Conservation (phyloP, 345 rosid genomes). For the Gynandropsis gynandra region DNA sequence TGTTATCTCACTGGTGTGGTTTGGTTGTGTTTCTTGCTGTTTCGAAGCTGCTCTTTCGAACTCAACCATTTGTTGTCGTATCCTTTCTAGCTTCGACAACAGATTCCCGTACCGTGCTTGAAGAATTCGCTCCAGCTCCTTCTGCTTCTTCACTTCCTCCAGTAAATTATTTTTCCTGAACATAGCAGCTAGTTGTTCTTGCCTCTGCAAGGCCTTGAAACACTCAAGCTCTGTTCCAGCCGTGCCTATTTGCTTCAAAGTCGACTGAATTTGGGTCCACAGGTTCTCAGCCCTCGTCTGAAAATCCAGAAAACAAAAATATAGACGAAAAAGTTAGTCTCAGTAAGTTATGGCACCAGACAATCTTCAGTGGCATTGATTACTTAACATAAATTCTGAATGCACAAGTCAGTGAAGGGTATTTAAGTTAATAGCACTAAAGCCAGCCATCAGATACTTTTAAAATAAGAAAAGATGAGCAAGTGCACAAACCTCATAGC, state of each 20-base stretch:
- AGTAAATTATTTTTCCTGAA: slow-evolving; percentile 68
- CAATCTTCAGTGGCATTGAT: too few species aligned
- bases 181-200: slow-evolving; percentile 82
- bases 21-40: slow-evolving; percentile 41
- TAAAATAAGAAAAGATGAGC: neutral
- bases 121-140: slow-evolving; percentile 67
- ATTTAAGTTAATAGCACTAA: neutral
- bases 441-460: slow-evolving; percentile 6
- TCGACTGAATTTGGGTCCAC: slow-evolving; percentile 69
- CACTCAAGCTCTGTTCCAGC: slow-evolving; percentile 91
- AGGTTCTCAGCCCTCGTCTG: slow-evolving; percentile 72
- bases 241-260: slow-evolving; percentile 73
- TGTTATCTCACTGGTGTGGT: too few species aligned
- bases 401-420: too few species aligned
- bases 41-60: slow-evolving; percentile 47
- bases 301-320: slow-evolving; percentile 7
- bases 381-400: too few species aligned
- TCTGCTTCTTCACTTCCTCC: slow-evolving; percentile 90
- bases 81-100: slow-evolving; percentile 50
- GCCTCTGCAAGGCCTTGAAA: slow-evolving; percentile 85
- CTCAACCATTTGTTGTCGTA: slow-evolving; percentile 34
- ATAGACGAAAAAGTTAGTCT: neutral
- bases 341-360: neutral
- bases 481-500: slow-evolving; percentile 69
- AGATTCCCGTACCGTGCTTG: slow-evolving; percentile 72